These are phyloP conservation scores for Diplodia sapinea DNA, from an alignment of 2,329 filamentous ascomycete species.

Conservation along the genomic window DNA sequence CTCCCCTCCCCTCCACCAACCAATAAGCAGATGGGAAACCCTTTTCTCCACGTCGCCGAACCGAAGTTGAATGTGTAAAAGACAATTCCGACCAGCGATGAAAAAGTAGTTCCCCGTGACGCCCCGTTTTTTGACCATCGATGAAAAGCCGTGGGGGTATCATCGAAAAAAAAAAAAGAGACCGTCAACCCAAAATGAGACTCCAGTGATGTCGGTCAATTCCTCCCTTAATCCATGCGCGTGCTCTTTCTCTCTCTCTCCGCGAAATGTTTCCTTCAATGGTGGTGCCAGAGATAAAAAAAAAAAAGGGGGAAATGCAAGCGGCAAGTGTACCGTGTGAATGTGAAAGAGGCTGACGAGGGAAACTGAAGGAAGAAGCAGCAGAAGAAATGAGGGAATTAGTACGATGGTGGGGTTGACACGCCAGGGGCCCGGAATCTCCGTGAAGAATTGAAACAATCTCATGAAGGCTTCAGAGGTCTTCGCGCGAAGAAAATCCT, in stretches of 20 bases:
- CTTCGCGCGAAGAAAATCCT: neutral
- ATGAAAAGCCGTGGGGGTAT: conserved; percentile 18
- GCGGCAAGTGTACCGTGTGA: conserved; percentile 8
- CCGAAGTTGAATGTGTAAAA: neutral
- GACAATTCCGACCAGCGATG: neutral
- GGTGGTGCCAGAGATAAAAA: conserved; percentile 7
- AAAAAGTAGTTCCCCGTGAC: neutral
- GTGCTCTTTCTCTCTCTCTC: neutral
- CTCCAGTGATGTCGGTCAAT: conserved; percentile 21
- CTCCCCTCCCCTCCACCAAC: neutral
- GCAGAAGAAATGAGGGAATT: conserved; percentile 7
- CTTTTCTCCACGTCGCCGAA: neutral
- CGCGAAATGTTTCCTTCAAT: neutral
- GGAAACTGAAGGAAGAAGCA: neutral
- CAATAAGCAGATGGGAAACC: neutral
- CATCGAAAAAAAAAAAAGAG: neutral
- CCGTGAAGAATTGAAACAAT: neutral
- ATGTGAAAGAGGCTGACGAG: neutral
- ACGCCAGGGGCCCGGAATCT: neutral
- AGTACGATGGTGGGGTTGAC: neutral
- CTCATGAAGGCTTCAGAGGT: neutral
- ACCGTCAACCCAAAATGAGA: conserved; percentile 20
- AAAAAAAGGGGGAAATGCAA: conserved; percentile 7
- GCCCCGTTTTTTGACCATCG: neutral
- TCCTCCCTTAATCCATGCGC: conserved; percentile 5